These are phyloP conservation scores for Avicennia marina DNA, from an alignment of 257 asterid species.

Conservation along the genomic window DNA sequence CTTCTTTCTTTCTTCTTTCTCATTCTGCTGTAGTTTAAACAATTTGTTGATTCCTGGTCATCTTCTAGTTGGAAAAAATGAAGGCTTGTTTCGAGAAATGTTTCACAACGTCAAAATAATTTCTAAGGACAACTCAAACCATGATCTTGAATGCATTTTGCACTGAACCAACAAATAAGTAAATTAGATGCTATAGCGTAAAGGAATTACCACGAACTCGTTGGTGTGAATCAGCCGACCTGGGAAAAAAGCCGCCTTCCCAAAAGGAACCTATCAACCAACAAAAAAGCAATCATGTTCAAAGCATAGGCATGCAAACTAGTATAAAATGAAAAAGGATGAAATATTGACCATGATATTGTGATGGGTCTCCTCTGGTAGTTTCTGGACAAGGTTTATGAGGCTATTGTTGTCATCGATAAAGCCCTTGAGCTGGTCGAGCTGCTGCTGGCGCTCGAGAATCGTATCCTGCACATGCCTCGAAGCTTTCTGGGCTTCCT, in stretches of 20 bases:
- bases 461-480: constrained; percentile 57
- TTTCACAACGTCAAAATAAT: no score
- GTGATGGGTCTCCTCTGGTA: constrained; percentile 81
- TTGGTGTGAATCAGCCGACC: constrained; percentile 86
- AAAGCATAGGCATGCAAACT: neutral
- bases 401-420: constrained; percentile 50
- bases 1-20: no score
- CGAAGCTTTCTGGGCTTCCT: constrained; percentile 75
- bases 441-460: constrained; percentile 45
- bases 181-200: neutral
- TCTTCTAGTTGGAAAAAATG: no score
- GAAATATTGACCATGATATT: constrained; percentile 53
- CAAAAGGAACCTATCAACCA: constrained; percentile 71
- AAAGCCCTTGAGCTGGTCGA: constrained; percentile 52
- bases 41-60: no score
- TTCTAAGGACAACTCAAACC: neutral
- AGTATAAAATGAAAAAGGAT: neutral
- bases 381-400: constrained; percentile 65
- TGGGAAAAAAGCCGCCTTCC: constrained; percentile 90
- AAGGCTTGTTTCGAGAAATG: no score
- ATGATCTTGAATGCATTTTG: neutral
- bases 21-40: no score
- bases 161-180: neutral
- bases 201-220: constrained; percentile 61
- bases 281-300: neutral